phyloP scores from a whole-genome alignment of 257 asterid genomes.

The Capsicum rhomboideum region DNA sequence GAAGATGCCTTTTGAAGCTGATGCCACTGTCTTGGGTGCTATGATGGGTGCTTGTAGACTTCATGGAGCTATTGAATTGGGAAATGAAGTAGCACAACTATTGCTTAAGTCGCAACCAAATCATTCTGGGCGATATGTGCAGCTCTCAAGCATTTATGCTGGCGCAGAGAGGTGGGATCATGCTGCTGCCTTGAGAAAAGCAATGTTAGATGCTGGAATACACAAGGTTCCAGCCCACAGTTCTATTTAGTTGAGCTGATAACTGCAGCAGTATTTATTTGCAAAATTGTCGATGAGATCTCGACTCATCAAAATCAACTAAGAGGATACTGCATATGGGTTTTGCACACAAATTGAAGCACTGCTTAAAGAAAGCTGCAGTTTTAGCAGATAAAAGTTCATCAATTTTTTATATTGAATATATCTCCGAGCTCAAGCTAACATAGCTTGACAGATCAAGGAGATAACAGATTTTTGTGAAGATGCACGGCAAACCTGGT shows the following conservation, averaged over 20 bases:
- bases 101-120: background rate
- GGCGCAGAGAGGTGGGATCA: slow-evolving; percentile 40
- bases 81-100: slow-evolving; percentile 46
- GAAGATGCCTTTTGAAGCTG: slow-evolving; percentile 74
- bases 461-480: background rate
- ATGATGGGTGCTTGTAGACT: slow-evolving; percentile 78
- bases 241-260: slow-evolving; percentile 9
- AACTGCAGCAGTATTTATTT: background rate
- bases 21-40: slow-evolving; percentile 73
- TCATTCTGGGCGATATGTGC: slow-evolving; percentile 49
- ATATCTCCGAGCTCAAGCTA: background rate
- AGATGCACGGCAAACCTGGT: background rate
- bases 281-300: background rate
- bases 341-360: background rate
- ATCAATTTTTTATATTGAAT: background rate
- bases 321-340: background rate
- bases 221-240: slow-evolving; percentile 74
- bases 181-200: slow-evolving; percentile 62
- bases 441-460: background rate
- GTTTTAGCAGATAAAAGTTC: background rate
- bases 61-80: slow-evolving; percentile 64
- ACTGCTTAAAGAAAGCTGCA: background rate
- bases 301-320: background rate
- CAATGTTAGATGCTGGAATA: slow-evolving; percentile 58
- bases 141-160: slow-evolving; percentile 74